Base-by-base conservation (phyloP, 1,139 yeast species). In the Saccharomyces hybrid region DNA sequence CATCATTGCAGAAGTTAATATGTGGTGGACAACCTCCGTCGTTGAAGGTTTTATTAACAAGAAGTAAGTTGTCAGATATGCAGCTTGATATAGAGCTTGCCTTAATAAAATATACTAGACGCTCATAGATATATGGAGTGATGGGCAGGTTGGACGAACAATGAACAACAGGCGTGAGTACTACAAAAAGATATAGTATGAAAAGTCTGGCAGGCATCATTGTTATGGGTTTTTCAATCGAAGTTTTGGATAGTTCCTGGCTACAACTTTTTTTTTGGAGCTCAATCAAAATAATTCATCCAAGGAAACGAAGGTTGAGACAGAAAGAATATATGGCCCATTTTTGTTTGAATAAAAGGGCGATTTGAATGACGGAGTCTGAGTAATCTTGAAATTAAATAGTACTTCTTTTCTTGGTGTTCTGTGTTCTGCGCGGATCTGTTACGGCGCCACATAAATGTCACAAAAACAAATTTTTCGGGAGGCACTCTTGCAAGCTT, bases 1-100 rank as follows among this genome's bases (percentile, higher is more conserved):
- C 54, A 47, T 65, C 59, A 13, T 63, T 57, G 42, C 72, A 69
- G 52, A 69, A 69, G 14, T 59, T 54, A 4, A 69, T 54, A 48
- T 61, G 61, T 5, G 47, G 19, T 1, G 72, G 71, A 54, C 71
- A 69, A 1, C 67, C 71, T 14, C 70, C 70, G 7, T 65, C 60
- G 11, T 52, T 50, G 13, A 69, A 57, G 3, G 64, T 57, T 48
- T 53, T 60, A 13, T 60, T 61, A 28, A 56, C 58, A 7, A 52
- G 38, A 11, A 68, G 52, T 13, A 56, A 51, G 25, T 58, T 51
- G 8, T 56, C 51, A 3, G 63, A 55, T 16, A 68, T 69, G 49
- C 72, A 69, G 52, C 66, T 62, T 3, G 66, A 59, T 31, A 69
- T 52, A 0, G 65, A 67, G 54, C 67, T 63, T 9, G 66, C 62